Evolutionary conservation across 495 filamentous ascomycete species (phyloP).

Genomic region (Rostrohypoxylon terebratum): DNA sequence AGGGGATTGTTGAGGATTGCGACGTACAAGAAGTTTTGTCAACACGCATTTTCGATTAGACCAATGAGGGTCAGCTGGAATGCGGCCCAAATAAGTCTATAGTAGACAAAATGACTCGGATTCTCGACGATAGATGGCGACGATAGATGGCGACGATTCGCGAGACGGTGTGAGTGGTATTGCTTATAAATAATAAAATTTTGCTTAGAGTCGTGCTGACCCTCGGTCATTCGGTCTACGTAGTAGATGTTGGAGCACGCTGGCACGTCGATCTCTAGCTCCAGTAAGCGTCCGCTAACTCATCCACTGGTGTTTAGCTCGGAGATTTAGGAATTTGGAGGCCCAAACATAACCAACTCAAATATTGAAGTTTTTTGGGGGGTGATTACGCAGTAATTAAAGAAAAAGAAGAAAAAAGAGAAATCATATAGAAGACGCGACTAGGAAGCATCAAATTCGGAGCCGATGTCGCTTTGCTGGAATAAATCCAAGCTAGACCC

Average conservation of each 20-base stretch:
- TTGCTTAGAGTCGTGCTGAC: conserved; percentile 28
- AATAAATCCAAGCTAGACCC: neutral
- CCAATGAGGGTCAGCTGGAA: conserved; percentile 1
- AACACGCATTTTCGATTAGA: conserved; percentile 34
- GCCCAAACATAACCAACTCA: neutral
- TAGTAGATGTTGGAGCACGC: neutral
- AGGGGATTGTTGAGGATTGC: conserved; percentile 1
- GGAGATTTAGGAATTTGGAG: neutral
- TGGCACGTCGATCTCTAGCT: conserved; percentile 3
- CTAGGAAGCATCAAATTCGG: conserved; percentile 3
- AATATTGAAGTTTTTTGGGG: neutral
- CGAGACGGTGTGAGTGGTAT: conserved; percentile 13
- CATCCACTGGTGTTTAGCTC: neutral
- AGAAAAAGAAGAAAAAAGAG: neutral
- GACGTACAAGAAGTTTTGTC: conserved; percentile 34
- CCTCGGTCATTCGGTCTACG: conserved; percentile 3
- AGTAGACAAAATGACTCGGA: conserved; percentile 20
- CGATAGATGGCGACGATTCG: conserved; percentile 6
- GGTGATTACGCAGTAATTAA: neutral
- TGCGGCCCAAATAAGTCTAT: neutral
- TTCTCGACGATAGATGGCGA: conserved; percentile 7
- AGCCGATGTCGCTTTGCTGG: conserved; percentile 33
- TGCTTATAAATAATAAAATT: conserved; percentile 23
- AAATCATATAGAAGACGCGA: neutral
- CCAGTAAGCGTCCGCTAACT: conserved; percentile 1